Percentiles rank a stretch among this genome's conserved stretches.
phyloP scores from a whole-genome alignment of 2,329 filamentous ascomycete species.

The Coleophoma eucalyptorum region DNA sequence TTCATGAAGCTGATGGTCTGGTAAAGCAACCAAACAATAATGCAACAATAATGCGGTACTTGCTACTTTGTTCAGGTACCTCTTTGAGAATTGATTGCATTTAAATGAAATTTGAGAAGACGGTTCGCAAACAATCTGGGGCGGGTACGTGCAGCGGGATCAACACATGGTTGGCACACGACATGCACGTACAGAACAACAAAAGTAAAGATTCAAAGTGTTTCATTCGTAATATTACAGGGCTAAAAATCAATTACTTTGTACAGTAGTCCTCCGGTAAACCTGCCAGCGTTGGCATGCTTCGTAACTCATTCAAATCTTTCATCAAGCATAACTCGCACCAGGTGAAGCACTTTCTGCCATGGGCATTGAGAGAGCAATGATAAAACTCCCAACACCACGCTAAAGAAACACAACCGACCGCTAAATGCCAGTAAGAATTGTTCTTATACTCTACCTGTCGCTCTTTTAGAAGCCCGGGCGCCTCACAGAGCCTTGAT shows the following conservation, averaged over 20 bases:
- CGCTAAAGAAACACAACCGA: slow-evolving; percentile 40
- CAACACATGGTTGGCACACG: not conserved
- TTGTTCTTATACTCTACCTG: slow-evolving; percentile 26
- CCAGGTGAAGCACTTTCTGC: slow-evolving; percentile 42
- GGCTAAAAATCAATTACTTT: not conserved
- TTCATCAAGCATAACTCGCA: slow-evolving; percentile 28
- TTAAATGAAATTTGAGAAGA: too few relatives aligned
- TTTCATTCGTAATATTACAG: not conserved
- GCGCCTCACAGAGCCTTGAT: slow-evolving; percentile 19
- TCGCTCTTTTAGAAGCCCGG: slow-evolving; percentile 18
- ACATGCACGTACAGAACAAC: too few relatives aligned
- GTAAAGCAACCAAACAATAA: too few relatives aligned
- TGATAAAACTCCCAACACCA: slow-evolving; percentile 46
- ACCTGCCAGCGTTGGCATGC: slow-evolving; percentile 5
- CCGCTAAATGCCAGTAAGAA: slow-evolving; percentile 37
- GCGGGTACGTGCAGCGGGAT: not conserved
- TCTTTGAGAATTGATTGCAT: too few relatives aligned
- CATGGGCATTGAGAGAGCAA: slow-evolving; percentile 40
- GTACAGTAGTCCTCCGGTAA: not conserved
- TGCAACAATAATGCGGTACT: too few relatives aligned
- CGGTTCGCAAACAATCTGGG: not conserved
- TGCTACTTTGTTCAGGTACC: too few relatives aligned
- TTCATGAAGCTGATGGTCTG: too few relatives aligned
- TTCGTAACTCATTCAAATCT: slow-evolving; percentile 12
- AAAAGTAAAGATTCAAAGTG: not conserved